Base-by-base conservation (phyloP, 306 rosid species). In the Fragaria nilgerrensis region DNA sequence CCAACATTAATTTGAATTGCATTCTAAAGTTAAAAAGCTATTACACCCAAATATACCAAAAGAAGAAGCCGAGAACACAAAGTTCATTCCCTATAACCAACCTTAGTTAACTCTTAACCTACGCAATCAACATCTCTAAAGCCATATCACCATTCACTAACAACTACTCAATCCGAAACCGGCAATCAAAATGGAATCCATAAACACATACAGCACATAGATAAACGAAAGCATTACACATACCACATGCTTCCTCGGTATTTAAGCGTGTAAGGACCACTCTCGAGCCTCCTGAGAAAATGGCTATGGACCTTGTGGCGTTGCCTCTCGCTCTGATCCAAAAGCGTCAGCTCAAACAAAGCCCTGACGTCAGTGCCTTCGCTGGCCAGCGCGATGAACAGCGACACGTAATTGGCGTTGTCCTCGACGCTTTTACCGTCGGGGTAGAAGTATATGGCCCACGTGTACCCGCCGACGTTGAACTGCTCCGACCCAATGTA, bases 181-280 rank as follows among this genome's bases (percentile, higher is more conserved):
- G 9, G 27, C 29, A 59, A 59, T 16, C 22, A 23, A 5, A 56
- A 8, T 23, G 27, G 13, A 56, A 56, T 23, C 43, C 53, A 74
- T 29, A 56, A 34, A 41, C 17, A 73, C 5, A 73, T 12, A 56
- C 39, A 34, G 25, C 17, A 73, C 5, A 73, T 12, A 56, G 0
- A 22, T 22, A 9, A 29, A 3, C 32, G 15, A 56, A 9, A 22
- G n/a, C 32, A n/a, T n/a, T 9, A 55, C 13, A 56, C 63, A 75
- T 77, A 86, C 92, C 92, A 89, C 92, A 89, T 89, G 90, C 90
- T 89, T 70, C 92, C 92, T 6, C 89, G 86, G 75, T 84, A 84
- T 39, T 89, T 89, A 32, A 89, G 92, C 34, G 90, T 81, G 75
- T 89, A 89, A 0, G 92, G 92, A 25, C 92, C 92, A 44, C 86